Conservation (phyloP, 2,329 filamentous ascomycete genomes). For the Dothiorella sarmentorum region DNA sequence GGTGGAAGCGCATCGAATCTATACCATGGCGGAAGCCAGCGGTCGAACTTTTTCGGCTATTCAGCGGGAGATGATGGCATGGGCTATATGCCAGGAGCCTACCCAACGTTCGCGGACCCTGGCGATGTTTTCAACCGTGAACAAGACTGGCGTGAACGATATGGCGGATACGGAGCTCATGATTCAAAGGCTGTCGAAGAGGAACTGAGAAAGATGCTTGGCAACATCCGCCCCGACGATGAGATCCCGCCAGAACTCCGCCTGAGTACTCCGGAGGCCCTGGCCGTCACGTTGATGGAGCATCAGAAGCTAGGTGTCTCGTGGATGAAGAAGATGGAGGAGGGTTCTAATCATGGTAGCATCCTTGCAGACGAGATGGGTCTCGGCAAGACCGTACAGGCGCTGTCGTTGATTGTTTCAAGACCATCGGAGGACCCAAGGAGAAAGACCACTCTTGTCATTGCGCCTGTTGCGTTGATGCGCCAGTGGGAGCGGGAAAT, state of each 20-base stretch:
- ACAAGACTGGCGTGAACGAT: not conserved
- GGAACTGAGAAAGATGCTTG: slow-evolving; percentile 21
- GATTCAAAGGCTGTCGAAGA: not conserved
- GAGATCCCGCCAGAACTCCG: slow-evolving; percentile 52
- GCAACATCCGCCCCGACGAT: slow-evolving; percentile 31
- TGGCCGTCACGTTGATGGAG: slow-evolving; percentile 68
- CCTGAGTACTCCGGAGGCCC: slow-evolving; percentile 65
- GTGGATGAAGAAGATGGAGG: slow-evolving; percentile 74
- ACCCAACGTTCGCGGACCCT: not conserved
- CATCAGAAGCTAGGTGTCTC: slow-evolving; percentile 76
- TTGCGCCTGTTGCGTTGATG: slow-evolving; percentile 75
- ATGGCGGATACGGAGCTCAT: not conserved
- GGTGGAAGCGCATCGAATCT: not conserved
- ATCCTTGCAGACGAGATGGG: slow-evolving; percentile 73
- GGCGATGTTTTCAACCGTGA: not conserved
- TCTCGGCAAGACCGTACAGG: slow-evolving; percentile 79
- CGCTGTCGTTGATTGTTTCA: slow-evolving; percentile 71
- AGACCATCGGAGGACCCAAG: slow-evolving; percentile 58
- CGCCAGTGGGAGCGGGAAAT: slow-evolving; percentile 86
- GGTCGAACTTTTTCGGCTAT: not conserved
- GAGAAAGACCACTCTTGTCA: slow-evolving; percentile 73
- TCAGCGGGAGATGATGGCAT: not conserved
- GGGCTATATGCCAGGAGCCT: not conserved
- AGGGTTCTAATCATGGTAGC: slow-evolving; percentile 67
- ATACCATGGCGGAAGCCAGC: not conserved